phyloP scores from a whole-genome alignment of 1,284 basidiomycete genomes.

The Tetrapyrgos nigripes region DNA sequence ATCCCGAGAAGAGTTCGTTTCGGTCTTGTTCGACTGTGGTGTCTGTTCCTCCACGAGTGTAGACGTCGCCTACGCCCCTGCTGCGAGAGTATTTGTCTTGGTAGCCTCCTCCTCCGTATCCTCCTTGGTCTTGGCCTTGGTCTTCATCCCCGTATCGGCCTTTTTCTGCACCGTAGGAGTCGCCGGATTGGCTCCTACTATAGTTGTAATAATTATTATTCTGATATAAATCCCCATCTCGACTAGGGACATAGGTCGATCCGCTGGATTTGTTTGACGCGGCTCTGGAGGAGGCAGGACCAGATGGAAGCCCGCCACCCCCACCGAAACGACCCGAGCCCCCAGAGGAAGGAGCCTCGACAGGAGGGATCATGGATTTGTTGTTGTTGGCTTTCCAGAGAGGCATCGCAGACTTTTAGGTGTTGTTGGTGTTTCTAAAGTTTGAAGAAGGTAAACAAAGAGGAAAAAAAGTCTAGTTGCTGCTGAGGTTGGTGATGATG shows the following conservation, averaged over 20 bases:
- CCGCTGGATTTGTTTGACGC: conserved; percentile 61
- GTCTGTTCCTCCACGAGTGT: conserved; percentile 54
- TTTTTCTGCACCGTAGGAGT: conserved; percentile 27
- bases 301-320: too few relatives aligned
- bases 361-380: too few relatives aligned
- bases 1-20: conserved; percentile 78
- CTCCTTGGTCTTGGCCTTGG: conserved; percentile 25
- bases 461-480: too few relatives aligned
- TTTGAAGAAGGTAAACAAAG: too few relatives aligned
- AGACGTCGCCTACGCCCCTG: conserved; percentile 63
- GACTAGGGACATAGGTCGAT: conserved; percentile 67
- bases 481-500: too few relatives aligned
- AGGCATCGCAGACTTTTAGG: too few relatives aligned
- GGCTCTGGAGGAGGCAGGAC: neutral
- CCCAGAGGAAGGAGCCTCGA: too few relatives aligned
- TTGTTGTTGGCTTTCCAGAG: too few relatives aligned
- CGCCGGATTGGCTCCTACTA: conserved; percentile 32
- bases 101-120: conserved; percentile 32
- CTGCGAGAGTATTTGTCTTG: conserved; percentile 56
- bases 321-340: too few relatives aligned
- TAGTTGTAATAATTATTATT: conserved; percentile 31
- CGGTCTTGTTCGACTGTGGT: conserved; percentile 65
- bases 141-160: conserved; percentile 24
- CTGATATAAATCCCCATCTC: conserved; percentile 65
- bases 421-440: too few relatives aligned